Conservation (phyloP, 2,329 filamentous ascomycete species). For the Cylindrodendrum hubeiense region DNA sequence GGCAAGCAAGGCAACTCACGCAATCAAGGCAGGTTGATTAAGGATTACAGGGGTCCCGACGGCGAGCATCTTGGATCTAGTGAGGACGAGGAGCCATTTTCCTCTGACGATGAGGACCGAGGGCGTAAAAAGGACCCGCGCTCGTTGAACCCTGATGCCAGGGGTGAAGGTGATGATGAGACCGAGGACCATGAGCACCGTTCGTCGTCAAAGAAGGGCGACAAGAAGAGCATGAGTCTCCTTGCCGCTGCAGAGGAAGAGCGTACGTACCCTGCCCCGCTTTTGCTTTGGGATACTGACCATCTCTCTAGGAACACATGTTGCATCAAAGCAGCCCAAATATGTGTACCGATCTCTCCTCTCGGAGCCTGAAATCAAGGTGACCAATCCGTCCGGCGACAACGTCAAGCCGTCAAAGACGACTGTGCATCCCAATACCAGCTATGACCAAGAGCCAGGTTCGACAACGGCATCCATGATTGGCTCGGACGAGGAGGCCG, state of each 20-base stretch:
- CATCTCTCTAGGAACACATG: constrained; percentile 59
- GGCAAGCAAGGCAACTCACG: constrained; percentile 62
- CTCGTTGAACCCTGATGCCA: constrained; percentile 56
- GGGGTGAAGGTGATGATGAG: constrained; percentile 41
- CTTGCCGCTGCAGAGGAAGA: constrained; percentile 84
- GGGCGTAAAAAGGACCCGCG: constrained; percentile 69
- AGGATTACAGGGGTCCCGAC: constrained; percentile 75
- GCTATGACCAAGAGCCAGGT: constrained; percentile 78
- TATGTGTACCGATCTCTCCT: constrained; percentile 74
- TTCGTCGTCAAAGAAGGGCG: constrained; percentile 50
- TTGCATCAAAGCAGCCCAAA: constrained; percentile 61
- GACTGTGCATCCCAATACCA: constrained; percentile 83
- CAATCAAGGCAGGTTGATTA: constrained; percentile 70
- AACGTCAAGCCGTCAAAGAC: constrained; percentile 67
- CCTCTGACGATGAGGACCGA: constrained; percentile 77
- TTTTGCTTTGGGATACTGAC: background rate
- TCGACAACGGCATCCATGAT: constrained; percentile 70
- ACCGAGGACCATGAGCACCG: constrained; percentile 49
- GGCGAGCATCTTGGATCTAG: constrained; percentile 77
- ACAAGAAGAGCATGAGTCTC: constrained; percentile 68
- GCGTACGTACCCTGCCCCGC: constrained; percentile 64
- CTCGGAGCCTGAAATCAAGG: constrained; percentile 73
- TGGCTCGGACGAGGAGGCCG: constrained; percentile 88
- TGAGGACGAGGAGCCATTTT: constrained; percentile 74
- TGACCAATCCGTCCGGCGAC: constrained; percentile 73